A percentile compares a stretch with the other conserved stretches of the same genome.
These are phyloP conservation scores for Xylariaceae sp. DNA, from an alignment of 2,329 filamentous ascomycete genomes.

Conservation along the genomic window DNA sequence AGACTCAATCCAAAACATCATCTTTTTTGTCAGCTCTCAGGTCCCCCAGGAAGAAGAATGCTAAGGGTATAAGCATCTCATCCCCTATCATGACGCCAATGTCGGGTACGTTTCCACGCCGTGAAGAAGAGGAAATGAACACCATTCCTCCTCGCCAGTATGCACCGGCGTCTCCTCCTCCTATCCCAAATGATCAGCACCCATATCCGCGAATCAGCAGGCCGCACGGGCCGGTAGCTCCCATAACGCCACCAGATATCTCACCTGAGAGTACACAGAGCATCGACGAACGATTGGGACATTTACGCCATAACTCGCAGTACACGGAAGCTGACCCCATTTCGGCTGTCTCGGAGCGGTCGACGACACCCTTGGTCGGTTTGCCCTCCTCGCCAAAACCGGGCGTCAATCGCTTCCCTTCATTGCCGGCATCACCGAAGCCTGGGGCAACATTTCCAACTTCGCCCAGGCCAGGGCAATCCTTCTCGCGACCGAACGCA, in stretches of 20 bases:
- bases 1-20: slow-evolving; percentile 58
- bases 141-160: slow-evolving; percentile 62
- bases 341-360: slow-evolving; percentile 56
- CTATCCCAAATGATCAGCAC: slow-evolving; percentile 52
- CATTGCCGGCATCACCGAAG: slow-evolving; percentile 42
- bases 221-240: slow-evolving; percentile 42
- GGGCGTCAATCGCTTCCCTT: slow-evolving; percentile 39
- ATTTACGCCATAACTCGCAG: slow-evolving; percentile 44
- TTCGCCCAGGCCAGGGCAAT: slow-evolving; percentile 54
- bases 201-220: slow-evolving; percentile 40
- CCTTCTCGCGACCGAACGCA: slow-evolving; percentile 53
- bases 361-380: slow-evolving; percentile 54
- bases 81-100: slow-evolving; percentile 68
- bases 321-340: slow-evolving; percentile 51
- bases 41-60: slow-evolving; percentile 57
- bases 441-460: slow-evolving; percentile 36
- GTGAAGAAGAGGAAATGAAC: slow-evolving; percentile 59
- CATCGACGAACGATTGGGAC: slow-evolving; percentile 60
- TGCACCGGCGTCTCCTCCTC: slow-evolving; percentile 59
- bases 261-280: slow-evolving; percentile 52
- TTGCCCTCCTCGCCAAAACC: slow-evolving; percentile 51
- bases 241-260: slow-evolving; percentile 49
- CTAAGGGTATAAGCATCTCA: slow-evolving; percentile 60
- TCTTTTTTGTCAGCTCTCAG: slow-evolving; percentile 64
- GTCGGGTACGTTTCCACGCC: slow-evolving; percentile 60